Base-by-base conservation (phyloP, 2,329 filamentous ascomycete genomes). In the Bisporella sp. region DNA sequence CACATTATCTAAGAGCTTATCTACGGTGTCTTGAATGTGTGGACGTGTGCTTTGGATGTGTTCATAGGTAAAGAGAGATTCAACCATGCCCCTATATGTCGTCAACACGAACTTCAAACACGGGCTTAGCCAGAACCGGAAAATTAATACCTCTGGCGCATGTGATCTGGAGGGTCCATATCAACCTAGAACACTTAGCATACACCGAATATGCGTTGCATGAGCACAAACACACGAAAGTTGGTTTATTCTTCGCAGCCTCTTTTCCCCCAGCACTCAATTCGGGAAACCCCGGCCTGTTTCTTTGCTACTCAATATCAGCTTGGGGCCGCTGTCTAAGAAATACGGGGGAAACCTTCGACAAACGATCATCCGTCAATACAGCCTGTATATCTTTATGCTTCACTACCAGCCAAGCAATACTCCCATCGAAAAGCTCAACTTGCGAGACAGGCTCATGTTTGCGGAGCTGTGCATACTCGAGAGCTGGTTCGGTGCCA, bases 391-490 rank as follows among this genome's bases (percentile, higher is more conserved):
- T 69, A 56, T 76, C 73, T 44, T 70, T 66, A 56, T 75, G 67
- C 59, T 75, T 76, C 11, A 71, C 69, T 5, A 73, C 67, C 1
- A 76, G 62, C 74, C 74, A 77, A 5, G 72, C 69, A 11, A 67
- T 54, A 45, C 65, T 71, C n/a, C 69, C 71, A 55, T 76, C 73
- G 51, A 67, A 76, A 7, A 76, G 67, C 55, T 69, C 67, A 11
- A 76, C 71, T 49, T 63, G 59, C 0, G 73, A 73, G 5, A 76
- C 65, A 0, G 73, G 72, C 4, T 71, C 63, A 1, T 60, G 68
- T n/a, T 64, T 66, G 6, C 73, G 67, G 28, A 76, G 66, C 4
- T 60, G 60, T 3, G 71, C 71, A 48, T 70, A 75, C 54, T 75
- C 72, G 4, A 66, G 64, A 0, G 73, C 71, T 1, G 72, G 71